phyloP scores from a whole-genome alignment of 805 yeast species.

The Ogataea methanolica region DNA sequence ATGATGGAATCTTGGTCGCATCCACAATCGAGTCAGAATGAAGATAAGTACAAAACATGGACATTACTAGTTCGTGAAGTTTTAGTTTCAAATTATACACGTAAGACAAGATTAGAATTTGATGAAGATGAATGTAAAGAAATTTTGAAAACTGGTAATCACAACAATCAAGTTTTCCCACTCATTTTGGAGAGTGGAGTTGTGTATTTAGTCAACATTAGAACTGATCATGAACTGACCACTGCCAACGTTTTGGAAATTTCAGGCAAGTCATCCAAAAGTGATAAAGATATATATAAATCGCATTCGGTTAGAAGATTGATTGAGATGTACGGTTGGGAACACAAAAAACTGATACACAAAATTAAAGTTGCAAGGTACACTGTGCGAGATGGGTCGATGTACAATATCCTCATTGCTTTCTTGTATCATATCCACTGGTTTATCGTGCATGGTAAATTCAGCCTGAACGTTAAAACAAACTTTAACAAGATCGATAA shows the following conservation, averaged over 20 bases:
- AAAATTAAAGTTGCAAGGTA: slow-evolving; percentile 21
- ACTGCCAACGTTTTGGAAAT: slow-evolving; percentile 24
- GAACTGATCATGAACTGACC: slow-evolving; percentile 12
- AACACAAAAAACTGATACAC: slow-evolving; percentile 20
- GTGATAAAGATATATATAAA: slow-evolving; percentile 25
- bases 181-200: slow-evolving; percentile 26
- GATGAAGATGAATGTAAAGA: slow-evolving; percentile 27
- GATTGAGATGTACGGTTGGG: slow-evolving; percentile 30
- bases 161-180: slow-evolving; percentile 29
- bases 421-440: slow-evolving; percentile 27
- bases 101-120: slow-evolving; percentile 25
- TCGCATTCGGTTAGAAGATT: slow-evolving; percentile 24
- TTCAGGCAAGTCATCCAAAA: slow-evolving; percentile 17
- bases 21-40: slow-evolving; percentile 5
- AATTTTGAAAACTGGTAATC: slow-evolving; percentile 21
- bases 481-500: slow-evolving; percentile 17
- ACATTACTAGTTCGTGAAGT: slow-evolving; percentile 22
- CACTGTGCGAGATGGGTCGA: slow-evolving; percentile 12
- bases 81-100: slow-evolving; percentile 23
- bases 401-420: slow-evolving; percentile 24
- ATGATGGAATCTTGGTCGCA: slow-evolving; percentile 27
- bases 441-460: slow-evolving; percentile 18
- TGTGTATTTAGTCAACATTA: slow-evolving; percentile 26
- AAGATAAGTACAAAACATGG: slow-evolving; percentile 15
- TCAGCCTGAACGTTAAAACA: slow-evolving; percentile 19